Base-by-base conservation (phyloP, 192 early-diverging fungal genomes). In the Coemansia sp. region DNA sequence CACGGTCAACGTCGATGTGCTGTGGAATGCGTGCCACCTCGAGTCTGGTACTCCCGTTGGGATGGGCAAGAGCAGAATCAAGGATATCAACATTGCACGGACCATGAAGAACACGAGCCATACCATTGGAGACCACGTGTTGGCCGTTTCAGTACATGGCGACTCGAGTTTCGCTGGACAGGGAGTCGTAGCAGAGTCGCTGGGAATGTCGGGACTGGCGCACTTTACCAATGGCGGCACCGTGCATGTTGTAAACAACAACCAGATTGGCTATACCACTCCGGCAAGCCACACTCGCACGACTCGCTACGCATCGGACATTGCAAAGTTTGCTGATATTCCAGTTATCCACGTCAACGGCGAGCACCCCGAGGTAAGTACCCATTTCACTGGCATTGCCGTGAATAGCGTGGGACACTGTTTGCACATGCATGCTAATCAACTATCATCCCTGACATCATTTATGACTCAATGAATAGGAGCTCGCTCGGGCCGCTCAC, bases 221-320 rank as follows among this genome's bases (percentile, higher is more conserved):
- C 97, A 97, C 66, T 98, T 92, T 78, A 92, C 91, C 7, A 90
- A 91, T 3, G 97, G 97, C 70, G 97, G 97, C 18, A 94, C 93
- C 2, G 76, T 98, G 24, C 97, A 98, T 69, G 85, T 98, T 63
- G 96, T 98, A 47, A 94, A 97, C 70, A 98, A 98, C 76, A 98
- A 98, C 83, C 97, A 98, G 81, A 89, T 98, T 61, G 92, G 92
- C 27, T 98, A 97, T 83, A 98, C 95, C 0, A 98, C 95, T n/a
- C 95, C 94, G n/a, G 92, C 94, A 9, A 90, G 91, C 71, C 97
- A 98, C 67, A 92, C 95, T 0, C 90, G 97, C 40, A 93, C 91
- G 1, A 94, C 93, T 9, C 84, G 88, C 20, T 97, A 98, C 78
- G 91, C 91, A 30, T 94, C 92, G 1, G 97, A 98, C 65, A 90